phyloP scores from a whole-genome alignment of 768 basidiomycete species.

The Coprinopsis strossmayeri region DNA sequence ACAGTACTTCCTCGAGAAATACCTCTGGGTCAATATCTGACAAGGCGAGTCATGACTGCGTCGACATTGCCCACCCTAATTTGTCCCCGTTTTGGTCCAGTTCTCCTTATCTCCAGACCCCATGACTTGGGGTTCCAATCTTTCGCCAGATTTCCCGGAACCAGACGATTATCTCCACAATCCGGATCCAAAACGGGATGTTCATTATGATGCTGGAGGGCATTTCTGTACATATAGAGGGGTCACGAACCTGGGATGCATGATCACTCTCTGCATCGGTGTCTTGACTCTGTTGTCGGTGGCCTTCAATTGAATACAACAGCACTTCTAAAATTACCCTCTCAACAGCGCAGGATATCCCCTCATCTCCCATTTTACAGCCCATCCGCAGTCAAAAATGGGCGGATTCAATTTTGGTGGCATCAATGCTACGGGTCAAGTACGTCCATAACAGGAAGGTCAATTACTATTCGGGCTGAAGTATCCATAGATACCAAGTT shows the following conservation, averaged over 20 bases:
- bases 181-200: constrained; percentile 59
- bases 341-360: constrained; percentile 56
- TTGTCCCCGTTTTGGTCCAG: constrained; percentile 24
- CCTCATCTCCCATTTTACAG: constrained; percentile 49
- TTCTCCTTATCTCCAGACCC: constrained; percentile 74
- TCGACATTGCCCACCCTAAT: constrained; percentile 18
- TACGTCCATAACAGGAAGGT: constrained; percentile 14
- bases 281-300: constrained; percentile 57
- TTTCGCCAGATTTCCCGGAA: constrained; percentile 50
- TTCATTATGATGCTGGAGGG: constrained; percentile 50
- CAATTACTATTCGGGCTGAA: constrained; percentile 3
- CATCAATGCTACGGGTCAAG: constrained; percentile 72
- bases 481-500: constrained; percentile 40
- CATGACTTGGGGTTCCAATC: constrained; percentile 61
- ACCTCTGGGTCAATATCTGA: constrained; percentile 1
- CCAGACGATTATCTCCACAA: constrained; percentile 71
- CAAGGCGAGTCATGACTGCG: constrained; percentile 28
- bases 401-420: constrained; percentile 74
- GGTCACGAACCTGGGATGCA: constrained; percentile 63
- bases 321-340: not conserved
- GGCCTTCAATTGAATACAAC: constrained; percentile 5
- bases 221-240: constrained; percentile 65
- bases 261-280: constrained; percentile 47
- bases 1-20: not conserved
- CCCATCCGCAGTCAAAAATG: constrained; percentile 34